Conservation (phyloP, 1,284 basidiomycete genomes). For the Moesziomyces parantarcticus region DNA sequence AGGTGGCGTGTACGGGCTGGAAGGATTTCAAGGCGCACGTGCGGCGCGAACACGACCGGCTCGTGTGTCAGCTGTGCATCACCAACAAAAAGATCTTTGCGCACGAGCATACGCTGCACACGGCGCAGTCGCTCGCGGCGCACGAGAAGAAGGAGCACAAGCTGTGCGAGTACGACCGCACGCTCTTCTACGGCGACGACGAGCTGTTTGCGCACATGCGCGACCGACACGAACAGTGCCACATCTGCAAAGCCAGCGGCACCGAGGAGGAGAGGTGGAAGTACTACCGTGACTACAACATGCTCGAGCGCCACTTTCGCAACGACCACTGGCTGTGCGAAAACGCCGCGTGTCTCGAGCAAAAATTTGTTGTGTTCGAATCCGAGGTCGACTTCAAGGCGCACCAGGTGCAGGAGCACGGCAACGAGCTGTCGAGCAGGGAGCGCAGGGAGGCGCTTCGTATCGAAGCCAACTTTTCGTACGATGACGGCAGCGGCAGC, state of each 20-base stretch:
- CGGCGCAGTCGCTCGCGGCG: slow-evolving; percentile 75
- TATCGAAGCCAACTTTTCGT: slow-evolving; percentile 82
- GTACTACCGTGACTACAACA: slow-evolving; percentile 60
- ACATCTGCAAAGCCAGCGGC: slow-evolving; percentile 75
- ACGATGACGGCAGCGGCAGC: slow-evolving; percentile 73
- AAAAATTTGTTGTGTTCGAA: slow-evolving; percentile 93
- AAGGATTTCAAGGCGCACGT: slow-evolving; percentile 84
- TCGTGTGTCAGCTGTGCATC: slow-evolving; percentile 85
- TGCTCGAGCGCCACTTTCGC: slow-evolving; percentile 68
- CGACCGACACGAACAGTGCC: slow-evolving; percentile 94
- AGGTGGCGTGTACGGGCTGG: slow-evolving; percentile 87
- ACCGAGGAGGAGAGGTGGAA: slow-evolving; percentile 60
- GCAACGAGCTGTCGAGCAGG: slow-evolving; percentile 79
- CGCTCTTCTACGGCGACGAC: slow-evolving; percentile 89
- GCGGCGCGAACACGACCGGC: slow-evolving; percentile 78
- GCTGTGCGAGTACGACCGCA: slow-evolving; percentile 88
- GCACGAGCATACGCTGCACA: slow-evolving; percentile 91
- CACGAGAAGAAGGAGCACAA: slow-evolving; percentile 84
- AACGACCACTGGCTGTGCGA: slow-evolving; percentile 80
- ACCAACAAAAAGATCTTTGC: slow-evolving; percentile 92
- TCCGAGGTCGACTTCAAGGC: slow-evolving; percentile 88
- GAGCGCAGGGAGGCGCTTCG: slow-evolving; percentile 83
- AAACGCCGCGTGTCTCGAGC: slow-evolving; percentile 79
- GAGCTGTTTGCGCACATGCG: slow-evolving; percentile 95
- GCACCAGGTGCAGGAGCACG: slow-evolving; percentile 88